A percentile compares a stretch with the other conserved stretches of the same genome.
phyloP scores from a whole-genome alignment of 345 rosid species.

The Populus davidiana region DNA sequence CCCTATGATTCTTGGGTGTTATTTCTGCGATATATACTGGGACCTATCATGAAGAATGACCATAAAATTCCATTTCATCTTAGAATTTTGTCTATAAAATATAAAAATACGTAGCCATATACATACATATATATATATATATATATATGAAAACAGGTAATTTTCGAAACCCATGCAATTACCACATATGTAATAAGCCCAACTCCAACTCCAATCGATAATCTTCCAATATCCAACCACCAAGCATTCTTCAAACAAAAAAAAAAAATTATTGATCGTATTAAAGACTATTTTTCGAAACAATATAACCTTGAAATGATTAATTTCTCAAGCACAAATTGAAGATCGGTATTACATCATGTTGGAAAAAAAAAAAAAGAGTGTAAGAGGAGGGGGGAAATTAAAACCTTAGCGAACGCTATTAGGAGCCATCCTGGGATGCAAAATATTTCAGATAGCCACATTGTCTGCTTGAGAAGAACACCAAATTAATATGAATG shows the following conservation, averaged over 20 bases:
- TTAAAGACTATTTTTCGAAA: too few species aligned
- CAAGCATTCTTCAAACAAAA: conserved; percentile 27
- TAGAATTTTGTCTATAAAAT: not conserved
- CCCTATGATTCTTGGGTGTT: conserved; percentile 24
- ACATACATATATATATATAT: not conserved
- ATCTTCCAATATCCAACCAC: conserved; percentile 39
- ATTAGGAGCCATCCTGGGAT: conserved; percentile 51
- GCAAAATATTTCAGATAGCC: conserved; percentile 39
- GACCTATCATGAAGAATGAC: not conserved
- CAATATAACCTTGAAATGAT: too few species aligned
- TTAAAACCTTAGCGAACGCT: conserved; percentile 40
- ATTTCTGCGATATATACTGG: conserved; percentile 34
- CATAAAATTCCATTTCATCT: not conserved
- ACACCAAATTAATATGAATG: not conserved
- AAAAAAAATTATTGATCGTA: not conserved
- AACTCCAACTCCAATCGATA: conserved; percentile 37
- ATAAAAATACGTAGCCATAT: not conserved
- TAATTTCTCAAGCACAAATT: too few species aligned
- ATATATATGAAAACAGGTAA: too few species aligned
- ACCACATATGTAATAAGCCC: conserved; percentile 44
- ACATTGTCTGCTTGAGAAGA: conserved; percentile 29
- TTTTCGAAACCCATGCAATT: not conserved
- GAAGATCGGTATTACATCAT: not conserved
- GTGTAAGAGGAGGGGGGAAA: not conserved
- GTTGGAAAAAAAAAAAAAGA: too few species aligned